These are phyloP conservation scores for Ambrosiella cleistominuta DNA, from an alignment of 2,329 filamentous ascomycete genomes.

Conservation along the genomic window DNA sequence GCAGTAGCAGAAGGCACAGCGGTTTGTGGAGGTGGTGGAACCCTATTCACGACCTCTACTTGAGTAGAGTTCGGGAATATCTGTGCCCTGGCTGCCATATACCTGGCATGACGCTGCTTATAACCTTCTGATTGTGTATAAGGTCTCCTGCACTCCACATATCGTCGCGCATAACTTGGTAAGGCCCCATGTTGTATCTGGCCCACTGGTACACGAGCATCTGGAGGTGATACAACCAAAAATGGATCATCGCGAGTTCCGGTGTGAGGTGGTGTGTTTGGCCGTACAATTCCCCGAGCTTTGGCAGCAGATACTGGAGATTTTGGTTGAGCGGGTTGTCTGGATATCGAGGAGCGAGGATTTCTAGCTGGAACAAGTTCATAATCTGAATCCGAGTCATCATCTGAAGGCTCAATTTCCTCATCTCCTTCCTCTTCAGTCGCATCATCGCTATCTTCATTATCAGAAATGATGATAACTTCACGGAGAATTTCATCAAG, in stretches of 20 bases:
- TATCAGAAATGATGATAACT: conserved; percentile 48
- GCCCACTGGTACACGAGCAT: too few species aligned
- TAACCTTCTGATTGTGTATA: neutral
- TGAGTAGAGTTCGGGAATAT: neutral
- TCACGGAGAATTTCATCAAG: conserved; percentile 49
- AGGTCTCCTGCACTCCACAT: too few species aligned
- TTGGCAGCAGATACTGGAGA: too few species aligned
- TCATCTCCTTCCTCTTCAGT: conserved; percentile 6
- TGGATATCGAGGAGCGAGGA: too few species aligned
- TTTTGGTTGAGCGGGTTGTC: too few species aligned
- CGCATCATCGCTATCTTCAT: conserved; percentile 29
- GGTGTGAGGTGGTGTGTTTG: too few species aligned
- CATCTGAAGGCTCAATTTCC: neutral
- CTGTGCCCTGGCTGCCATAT: neutral
- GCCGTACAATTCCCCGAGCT: too few species aligned
- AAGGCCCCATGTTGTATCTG: too few species aligned
- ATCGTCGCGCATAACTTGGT: too few species aligned
- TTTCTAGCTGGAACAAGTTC: neutral
- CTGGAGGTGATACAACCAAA: too few species aligned
- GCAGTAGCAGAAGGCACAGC: neutral
- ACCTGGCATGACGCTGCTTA: neutral
- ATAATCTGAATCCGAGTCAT: neutral
- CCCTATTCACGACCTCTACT: neutral
- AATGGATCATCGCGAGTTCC: too few species aligned
- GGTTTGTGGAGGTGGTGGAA: neutral